Base-by-base conservation (phyloP, 2,329 filamentous ascomycete genomes). In the Epichloe bromicola region DNA sequence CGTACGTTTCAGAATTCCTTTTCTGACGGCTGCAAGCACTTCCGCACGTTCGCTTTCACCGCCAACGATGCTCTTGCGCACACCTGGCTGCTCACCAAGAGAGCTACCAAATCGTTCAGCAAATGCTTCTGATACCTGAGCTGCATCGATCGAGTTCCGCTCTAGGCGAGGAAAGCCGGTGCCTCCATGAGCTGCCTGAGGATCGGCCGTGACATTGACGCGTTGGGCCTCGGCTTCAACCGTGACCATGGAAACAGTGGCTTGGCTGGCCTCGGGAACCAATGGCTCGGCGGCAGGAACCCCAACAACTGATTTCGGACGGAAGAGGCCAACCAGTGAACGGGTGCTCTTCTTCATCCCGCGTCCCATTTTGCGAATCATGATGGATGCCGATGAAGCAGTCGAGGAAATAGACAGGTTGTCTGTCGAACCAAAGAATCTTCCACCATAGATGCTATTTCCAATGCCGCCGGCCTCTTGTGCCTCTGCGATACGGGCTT, bases 301-400 rank as follows among this genome's bases (percentile, higher is more conserved):
- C 34, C 88, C 90, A 59, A 91, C 79, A 15, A 95, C 76, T 1
- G 91, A 97, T 67, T 97, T 98, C 0, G 93, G 91, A 55, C 93
- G 79, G 72, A 98, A 98, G 7, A 98, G 75, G 26, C 93, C 93
- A 58, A 94, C 94, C 50, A 98, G 79, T 23, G 90, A 96, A 46
- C 90, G 80, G 17, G 85, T 86, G 48, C 88, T 85, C 69, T 93
- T 94, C 77, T 95, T 97, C 82, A 97, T 86, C n/a, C 91, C 90
- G 57, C 89, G 88, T 51, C 93, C 93, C 93, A 98, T 98, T 73
- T 98, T 98, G 49, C 93, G 83, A 58, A 98, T 86, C 88, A 94
- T 94, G 60, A 94, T 82, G 33, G 88, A 94, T 36, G 88, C 88
- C 19, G 88, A 94, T 6, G 88, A 94, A 19, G 88, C 88, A 10